Conservation (phyloP, 1,284 basidiomycete species). For the Cutaneotrichosporon cutaneum region DNA sequence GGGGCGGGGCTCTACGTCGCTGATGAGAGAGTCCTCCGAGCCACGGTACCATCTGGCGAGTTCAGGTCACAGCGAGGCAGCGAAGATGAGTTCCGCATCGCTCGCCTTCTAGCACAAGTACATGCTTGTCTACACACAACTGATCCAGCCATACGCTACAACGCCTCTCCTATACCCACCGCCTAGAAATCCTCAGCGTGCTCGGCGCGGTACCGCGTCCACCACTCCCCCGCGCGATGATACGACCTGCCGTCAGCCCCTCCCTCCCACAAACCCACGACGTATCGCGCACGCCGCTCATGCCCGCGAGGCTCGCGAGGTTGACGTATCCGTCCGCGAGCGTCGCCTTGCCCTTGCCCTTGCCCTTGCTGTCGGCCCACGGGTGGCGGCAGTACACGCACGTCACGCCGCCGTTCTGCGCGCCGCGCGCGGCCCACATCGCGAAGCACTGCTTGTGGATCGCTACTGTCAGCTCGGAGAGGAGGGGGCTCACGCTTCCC, state of each 20-base stretch:
- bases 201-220: background rate
- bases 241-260: constrained; percentile 14
- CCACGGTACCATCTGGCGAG: too few relatives aligned
- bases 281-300: constrained; percentile 32
- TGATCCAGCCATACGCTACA: too few relatives aligned
- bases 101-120: too few relatives aligned
- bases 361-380: constrained; percentile 19
- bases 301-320: constrained; percentile 37
- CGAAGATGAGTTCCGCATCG: too few relatives aligned
- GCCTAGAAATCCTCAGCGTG: background rate
- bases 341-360: too few relatives aligned
- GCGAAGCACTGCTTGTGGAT: constrained; percentile 39
- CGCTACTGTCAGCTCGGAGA: constrained; percentile 17
- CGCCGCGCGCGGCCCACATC: constrained; percentile 36
- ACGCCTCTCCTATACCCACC: too few relatives aligned
- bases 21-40: too few relatives aligned
- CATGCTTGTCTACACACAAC: too few relatives aligned
- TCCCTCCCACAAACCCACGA: constrained; percentile 29
- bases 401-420: constrained; percentile 30
- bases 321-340: constrained; percentile 30
- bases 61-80: too few relatives aligned
- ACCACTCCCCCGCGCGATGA: background rate
- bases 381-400: constrained; percentile 43
- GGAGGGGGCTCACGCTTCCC: constrained; percentile 33
- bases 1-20: too few relatives aligned